Evolutionary conservation across 2,329 filamentous ascomycete species (phyloP), one percentile per base, ranked within the genome.

Genomic region (Blumeriella jaapii): DNA sequence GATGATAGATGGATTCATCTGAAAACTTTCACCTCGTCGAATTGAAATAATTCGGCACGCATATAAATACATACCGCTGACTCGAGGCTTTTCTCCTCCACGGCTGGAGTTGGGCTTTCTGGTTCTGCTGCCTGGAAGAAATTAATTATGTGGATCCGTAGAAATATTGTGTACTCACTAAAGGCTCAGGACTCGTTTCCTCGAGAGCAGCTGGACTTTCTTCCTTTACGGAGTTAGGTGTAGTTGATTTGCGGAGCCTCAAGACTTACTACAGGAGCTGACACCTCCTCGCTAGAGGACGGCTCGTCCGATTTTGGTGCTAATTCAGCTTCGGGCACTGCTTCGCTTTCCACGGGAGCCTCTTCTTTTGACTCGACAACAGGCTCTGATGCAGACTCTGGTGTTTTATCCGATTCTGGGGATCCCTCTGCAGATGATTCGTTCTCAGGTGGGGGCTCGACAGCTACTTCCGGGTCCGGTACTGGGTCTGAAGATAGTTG

Each of bases 401-500:
- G 29, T n/a, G 8, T 20, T 4, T 13, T 10, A 18, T 35, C 25
- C 12, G 18, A 13, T 20, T 7, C 8, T 29, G 25, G 19, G 4
- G 20, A 13, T 5, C 5, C 31, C 6, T 35, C 33, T 12, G 11
- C 2, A 23, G 4, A 10, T 14, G 27, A 19, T 26, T 29, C 22
- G 27, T 6, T 13, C 19, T 35, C 25, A 4, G 26, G 7, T 3
- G 16, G 8, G 16, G 31, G 10, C 13, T 34, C 31, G 24, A 9
- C 17, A 19, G 31, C 14, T 34, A 7, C 23, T 11, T 15, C 24
- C 23, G 13, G 3, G 11, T 35, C 31, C 12, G 29, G 26, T n/a
- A 13, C 23, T 31, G 36, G 30, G 12, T 39, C 34, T 9, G 33
- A 36, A 33, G 26, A 8, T 22, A 29, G 18, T 19, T 20, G 16